A percentile compares a stretch with the other conserved stretches of the same genome.
phyloP scores from a whole-genome alignment of 305 asterid genomes.

The Nicotiana rustica region DNA sequence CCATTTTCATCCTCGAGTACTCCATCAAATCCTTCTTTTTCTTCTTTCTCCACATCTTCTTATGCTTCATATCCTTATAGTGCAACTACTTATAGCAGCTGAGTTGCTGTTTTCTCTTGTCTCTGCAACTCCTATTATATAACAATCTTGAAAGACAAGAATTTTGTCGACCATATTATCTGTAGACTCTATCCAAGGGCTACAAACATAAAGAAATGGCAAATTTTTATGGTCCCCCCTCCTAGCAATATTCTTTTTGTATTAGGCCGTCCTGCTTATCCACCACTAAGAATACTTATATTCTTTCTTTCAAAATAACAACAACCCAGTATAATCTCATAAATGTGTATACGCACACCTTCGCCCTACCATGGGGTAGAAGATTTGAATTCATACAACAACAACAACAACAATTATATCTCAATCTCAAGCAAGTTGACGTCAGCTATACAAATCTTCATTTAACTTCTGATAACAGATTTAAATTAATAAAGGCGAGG shows the following conservation, averaged over 20 bases:
- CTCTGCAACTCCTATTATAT: conserved; percentile 18
- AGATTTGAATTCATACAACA: no score
- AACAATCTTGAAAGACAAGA: neutral
- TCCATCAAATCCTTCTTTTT: conserved; percentile 27
- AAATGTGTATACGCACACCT: no score
- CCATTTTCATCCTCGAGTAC: neutral
- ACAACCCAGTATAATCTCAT: no score
- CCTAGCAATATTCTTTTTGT: conserved; percentile 21
- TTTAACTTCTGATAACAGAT: no score
- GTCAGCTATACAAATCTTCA: no score
- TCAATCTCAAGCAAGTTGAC: no score
- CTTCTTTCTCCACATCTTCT: conserved; percentile 38
- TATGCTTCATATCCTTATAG: neutral
- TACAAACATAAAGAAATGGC: neutral
- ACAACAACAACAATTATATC: no score
- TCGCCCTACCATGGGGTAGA: no score
- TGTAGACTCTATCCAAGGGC: neutral
- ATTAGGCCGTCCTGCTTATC: conserved; percentile 30
- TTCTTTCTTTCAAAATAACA: neutral
- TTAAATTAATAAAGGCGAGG: neutral
- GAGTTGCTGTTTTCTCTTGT: conserved; percentile 21
- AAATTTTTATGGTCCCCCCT: conserved; percentile 31
- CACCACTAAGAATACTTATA: conserved; percentile 29
- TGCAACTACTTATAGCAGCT: neutral
- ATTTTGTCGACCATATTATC: neutral